Percentiles rank a stretch among this genome's conserved stretches.
phyloP scores from a whole-genome alignment of 2,329 filamentous ascomycete genomes.

The Pezicula rhizophila region DNA sequence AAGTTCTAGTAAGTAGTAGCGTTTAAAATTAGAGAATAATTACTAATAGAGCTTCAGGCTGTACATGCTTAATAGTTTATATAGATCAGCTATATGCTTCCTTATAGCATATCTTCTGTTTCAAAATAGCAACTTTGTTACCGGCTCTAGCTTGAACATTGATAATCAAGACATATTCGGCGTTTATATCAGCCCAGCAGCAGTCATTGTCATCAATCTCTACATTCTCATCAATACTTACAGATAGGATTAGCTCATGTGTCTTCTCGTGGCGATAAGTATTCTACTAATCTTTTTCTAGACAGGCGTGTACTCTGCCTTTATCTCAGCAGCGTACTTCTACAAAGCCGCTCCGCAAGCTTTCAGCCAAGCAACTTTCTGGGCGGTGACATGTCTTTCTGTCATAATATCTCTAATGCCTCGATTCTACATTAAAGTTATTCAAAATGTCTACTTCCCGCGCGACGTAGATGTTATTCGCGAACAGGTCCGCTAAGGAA shows the following conservation, averaged over 20 bases:
- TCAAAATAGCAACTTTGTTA: constrained; percentile 59
- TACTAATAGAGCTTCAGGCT: constrained; percentile 47
- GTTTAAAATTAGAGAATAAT: neutral
- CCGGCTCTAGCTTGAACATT: constrained; percentile 65
- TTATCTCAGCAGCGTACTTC: constrained; percentile 53
- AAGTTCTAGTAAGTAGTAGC: constrained; percentile 80
- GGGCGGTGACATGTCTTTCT: constrained; percentile 75
- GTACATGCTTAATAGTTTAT: constrained; percentile 92
- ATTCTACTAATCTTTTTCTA: constrained; percentile 88
- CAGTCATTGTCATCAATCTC: constrained; percentile 82
- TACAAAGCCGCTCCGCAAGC: constrained; percentile 74
- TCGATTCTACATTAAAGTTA: constrained; percentile 75
- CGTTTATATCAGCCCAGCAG: constrained; percentile 76
- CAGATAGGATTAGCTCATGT: constrained; percentile 95
- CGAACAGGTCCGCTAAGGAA: constrained; percentile 79
- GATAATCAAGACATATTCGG: constrained; percentile 80
- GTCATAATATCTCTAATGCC: constrained; percentile 80
- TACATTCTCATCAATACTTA: constrained; percentile 97
- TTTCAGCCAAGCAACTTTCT: constrained; percentile 78
- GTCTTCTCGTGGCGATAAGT: constrained; percentile 75
- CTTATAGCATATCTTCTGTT: constrained; percentile 87
- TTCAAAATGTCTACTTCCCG: constrained; percentile 92
- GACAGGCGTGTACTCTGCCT: constrained; percentile 75
- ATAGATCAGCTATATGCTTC: constrained; percentile 90
- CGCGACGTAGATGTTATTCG: constrained; percentile 93